A percentile compares a stretch with the other conserved stretches of the same genome.
phyloP scores from a whole-genome alignment of 2,329 filamentous ascomycete species.

The Hymenoscyphus infarciens region DNA sequence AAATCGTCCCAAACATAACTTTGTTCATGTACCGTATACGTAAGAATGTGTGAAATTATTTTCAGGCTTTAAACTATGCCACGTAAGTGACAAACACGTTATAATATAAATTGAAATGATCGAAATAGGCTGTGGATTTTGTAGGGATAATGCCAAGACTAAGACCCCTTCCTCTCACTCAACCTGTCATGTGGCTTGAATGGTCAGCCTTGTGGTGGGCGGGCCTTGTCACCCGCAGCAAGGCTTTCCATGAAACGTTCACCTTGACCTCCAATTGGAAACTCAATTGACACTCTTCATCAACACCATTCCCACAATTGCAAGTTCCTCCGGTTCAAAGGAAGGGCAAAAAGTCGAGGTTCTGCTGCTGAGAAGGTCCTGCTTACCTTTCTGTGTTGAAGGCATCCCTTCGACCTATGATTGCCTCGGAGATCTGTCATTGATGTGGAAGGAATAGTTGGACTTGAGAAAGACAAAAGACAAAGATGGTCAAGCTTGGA shows the following conservation, averaged over 20 bases:
- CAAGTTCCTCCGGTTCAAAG: not conserved
- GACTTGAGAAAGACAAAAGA: not conserved
- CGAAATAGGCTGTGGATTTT: no score
- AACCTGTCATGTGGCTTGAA: no score
- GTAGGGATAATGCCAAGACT: no score
- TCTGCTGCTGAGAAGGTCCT: no score
- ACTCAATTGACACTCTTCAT: not conserved
- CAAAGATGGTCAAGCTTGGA: constrained; percentile 11
- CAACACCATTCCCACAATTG: not conserved
- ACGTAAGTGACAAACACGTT: not conserved
- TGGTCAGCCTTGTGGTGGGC: no score
- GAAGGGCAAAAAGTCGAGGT: no score
- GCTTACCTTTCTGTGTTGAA: no score
- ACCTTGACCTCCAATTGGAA: not conserved
- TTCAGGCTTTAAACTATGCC: not conserved
- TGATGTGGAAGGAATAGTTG: constrained; percentile 2
- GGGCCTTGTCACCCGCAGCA: not conserved
- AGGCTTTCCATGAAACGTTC: not conserved
- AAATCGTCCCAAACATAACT: not conserved
- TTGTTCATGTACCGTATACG: not conserved
- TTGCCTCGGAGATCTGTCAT: not conserved
- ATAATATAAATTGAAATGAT: no score
- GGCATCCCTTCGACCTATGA: not conserved
- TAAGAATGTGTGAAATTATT: not conserved
- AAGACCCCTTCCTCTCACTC: no score